phyloP scores from a whole-genome alignment of 140 eudicot genomes.

The Oenanthe javanica region DNA sequence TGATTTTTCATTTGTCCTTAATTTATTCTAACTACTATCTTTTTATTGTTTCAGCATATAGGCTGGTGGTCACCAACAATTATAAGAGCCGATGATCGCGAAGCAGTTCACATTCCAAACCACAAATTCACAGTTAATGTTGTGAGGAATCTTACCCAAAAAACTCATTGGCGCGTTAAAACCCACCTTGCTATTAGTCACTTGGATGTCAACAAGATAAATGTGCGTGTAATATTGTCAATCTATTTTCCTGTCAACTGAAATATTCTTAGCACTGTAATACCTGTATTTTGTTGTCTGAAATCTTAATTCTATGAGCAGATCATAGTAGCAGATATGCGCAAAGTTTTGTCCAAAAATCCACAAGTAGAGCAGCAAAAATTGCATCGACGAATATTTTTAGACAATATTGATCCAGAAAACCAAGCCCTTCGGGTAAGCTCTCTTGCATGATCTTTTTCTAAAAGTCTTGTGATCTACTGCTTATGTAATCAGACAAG shows the following conservation, averaged over 20 bases:
- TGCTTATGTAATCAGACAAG: not conserved
- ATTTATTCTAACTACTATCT: not conserved
- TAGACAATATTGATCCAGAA: constrained; percentile 62
- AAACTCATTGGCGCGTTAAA: constrained; percentile 84
- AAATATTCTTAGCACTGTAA: not conserved
- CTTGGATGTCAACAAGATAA: constrained; percentile 69
- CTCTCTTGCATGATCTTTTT: not conserved
- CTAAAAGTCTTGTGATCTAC: not conserved
- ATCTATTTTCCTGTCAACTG: not conserved
- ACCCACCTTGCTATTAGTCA: constrained; percentile 86
- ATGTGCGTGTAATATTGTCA: constrained; percentile 28
- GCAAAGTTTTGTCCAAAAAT: constrained; percentile 82
- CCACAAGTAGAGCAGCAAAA: constrained; percentile 84
- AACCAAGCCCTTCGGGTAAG: constrained; percentile 70
- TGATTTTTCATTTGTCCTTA: not conserved
- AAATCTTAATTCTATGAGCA: constrained; percentile 18
- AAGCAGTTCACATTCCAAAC: constrained; percentile 80
- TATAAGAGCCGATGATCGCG: constrained; percentile 89
- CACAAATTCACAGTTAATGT: constrained; percentile 68
- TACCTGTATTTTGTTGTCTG: not conserved
- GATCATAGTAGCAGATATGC: constrained; percentile 86
- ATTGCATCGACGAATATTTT: constrained; percentile 67
- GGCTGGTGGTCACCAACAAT: constrained; percentile 97
- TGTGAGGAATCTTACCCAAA: constrained; percentile 80
- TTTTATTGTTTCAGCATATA: constrained; percentile 47